Evolutionary conservation across 345 rosid genomes (phyloP), one percentile per base, ranked within the genome.

Genomic region (Salix purpurea): DNA sequence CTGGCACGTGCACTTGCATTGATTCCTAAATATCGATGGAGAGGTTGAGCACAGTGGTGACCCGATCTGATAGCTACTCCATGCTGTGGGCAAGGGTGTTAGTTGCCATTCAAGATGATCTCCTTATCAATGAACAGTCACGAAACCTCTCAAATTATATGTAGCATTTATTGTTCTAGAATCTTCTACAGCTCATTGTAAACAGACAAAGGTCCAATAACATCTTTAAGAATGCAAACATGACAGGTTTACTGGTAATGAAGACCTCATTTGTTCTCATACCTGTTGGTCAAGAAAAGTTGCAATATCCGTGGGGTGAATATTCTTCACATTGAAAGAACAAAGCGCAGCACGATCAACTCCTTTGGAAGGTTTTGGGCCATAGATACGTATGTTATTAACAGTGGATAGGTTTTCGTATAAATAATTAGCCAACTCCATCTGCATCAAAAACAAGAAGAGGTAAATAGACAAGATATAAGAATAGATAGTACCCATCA

Each of bases 61-160:
- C 99, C 99, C 18, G 98, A 90, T 87, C 99, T 89, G 81, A 93
- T 88, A 6, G 99, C 99, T 78, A 93, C 97, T 32, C 99, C 99
- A 74, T 95, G 97, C 99, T 95, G 99, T 69, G 72, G 80, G 70
- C 24, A 66, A 72, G 60, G 34, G 74, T 16, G 65, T 80, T 24
- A 78, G 77, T 68, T 32, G 40, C 12, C 28, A 46, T 6, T 60
- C 67, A 61, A 61, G 15, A 85, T 46, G 15, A 8, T 40, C 44
- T 40, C n/a, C 71, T 37, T 13, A 14, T 61, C 37, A 21, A 61
- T 37, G 7, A 36, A 58, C 15, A n/a, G 18, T 37, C 13, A 8
- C 14, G 8, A 65, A 18, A n/a, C 23, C 15, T 46, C 24, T 4
- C 14, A 19, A 40, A 13, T 37, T 42, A 2, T 68, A 10, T 10